phyloP scores from a whole-genome alignment of 2,329 filamentous ascomycete species.

The Elsinoe arachidis region DNA sequence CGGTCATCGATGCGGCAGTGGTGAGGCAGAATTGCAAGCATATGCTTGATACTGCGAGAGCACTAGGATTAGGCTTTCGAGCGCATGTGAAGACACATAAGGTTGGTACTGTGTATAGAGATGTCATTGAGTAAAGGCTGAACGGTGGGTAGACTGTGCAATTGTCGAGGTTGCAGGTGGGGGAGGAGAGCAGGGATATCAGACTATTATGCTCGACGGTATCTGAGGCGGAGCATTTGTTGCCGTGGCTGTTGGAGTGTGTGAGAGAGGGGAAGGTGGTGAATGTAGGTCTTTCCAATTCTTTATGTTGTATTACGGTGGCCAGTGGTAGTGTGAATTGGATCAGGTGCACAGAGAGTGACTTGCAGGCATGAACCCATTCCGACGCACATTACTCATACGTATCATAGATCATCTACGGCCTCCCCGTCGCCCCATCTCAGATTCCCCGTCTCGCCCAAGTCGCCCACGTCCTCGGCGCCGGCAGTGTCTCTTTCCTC shows the following conservation, averaged over 20 bases:
- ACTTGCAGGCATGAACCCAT: no score
- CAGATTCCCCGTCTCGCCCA: conserved; percentile 50
- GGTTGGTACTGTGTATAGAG: conserved; percentile 32
- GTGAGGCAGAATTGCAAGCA: conserved; percentile 58
- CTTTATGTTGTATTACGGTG: background rate
- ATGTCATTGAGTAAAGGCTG: background rate
- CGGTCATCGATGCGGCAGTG: conserved; percentile 59
- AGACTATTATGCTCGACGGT: conserved; percentile 67
- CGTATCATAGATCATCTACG: conserved; percentile 54
- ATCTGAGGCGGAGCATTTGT: conserved; percentile 60
- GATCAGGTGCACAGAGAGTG: no score
- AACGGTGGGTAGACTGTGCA: conserved; percentile 49
- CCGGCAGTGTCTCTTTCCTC: conserved; percentile 53
- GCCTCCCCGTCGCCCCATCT: conserved; percentile 58
- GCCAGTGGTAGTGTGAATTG: background rate
- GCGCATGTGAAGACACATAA: conserved; percentile 82
- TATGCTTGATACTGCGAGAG: conserved; percentile 58
- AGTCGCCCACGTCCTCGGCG: conserved; percentile 49
- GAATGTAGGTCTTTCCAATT: conserved; percentile 40
- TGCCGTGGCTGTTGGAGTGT: conserved; percentile 52
- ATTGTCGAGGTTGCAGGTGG: conserved; percentile 61
- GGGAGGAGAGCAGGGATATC: conserved; percentile 41
- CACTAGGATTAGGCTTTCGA: conserved; percentile 57
- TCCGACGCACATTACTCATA: conserved; percentile 1
- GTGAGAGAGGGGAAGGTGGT: conserved; percentile 45